These are phyloP conservation scores for Hortiboletus campestris DNA, from an alignment of 768 basidiomycete genomes.

Conservation along the genomic window DNA sequence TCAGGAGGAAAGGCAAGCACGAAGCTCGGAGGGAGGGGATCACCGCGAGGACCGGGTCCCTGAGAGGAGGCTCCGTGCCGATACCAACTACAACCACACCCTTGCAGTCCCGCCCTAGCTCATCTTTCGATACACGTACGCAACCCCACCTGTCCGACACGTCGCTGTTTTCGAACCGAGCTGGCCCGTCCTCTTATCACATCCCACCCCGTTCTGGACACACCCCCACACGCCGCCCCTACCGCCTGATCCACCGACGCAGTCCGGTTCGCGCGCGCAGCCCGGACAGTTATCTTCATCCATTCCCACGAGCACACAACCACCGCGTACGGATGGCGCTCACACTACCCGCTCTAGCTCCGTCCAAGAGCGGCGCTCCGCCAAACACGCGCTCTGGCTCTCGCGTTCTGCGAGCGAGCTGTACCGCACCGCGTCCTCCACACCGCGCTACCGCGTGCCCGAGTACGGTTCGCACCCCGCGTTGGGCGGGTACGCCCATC, in stretches of 20 bases:
- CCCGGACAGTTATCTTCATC: neutral
- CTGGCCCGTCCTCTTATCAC: neutral
- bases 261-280: neutral
- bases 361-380: constrained; percentile 7
- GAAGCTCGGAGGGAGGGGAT: neutral
- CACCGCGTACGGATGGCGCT: neutral
- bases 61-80: neutral
- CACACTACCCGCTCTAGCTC: neutral
- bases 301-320: neutral
- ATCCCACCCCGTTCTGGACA: neutral
- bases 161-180: neutral
- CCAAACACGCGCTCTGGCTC: constrained; percentile 10
- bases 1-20: neutral
- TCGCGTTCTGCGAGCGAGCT: constrained; percentile 28
- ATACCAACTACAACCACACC: neutral
- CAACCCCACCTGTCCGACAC: constrained; percentile 4
- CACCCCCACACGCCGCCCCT: neutral
- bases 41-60: neutral
- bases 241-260: neutral
- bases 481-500: neutral
- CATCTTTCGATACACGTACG: neutral
- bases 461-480: neutral
- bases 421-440: constrained; percentile 2
- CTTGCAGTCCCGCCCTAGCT: neutral
- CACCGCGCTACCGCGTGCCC: neutral